Conservation (phyloP, 495 filamentous ascomycete species). For the Rhizodiscina lignyota region DNA sequence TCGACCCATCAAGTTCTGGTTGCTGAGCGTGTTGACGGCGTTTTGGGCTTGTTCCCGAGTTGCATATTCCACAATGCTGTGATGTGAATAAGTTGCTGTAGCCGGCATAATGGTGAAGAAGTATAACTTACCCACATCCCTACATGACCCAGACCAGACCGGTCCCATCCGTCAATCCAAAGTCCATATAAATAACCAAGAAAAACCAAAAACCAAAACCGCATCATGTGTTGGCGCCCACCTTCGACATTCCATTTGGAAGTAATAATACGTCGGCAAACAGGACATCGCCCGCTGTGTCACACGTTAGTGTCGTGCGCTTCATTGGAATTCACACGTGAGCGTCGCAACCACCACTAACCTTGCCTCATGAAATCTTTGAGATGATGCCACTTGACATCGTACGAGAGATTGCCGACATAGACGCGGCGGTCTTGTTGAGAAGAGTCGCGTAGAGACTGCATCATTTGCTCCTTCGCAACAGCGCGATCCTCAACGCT, state of each 20-base stretch:
- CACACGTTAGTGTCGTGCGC: no score
- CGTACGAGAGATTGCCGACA: constrained; percentile 95
- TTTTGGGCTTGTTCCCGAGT: constrained; percentile 97
- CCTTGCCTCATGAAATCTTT: constrained; percentile 99
- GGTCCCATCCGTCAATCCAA: constrained; percentile 99
- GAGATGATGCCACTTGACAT: constrained; percentile 99
- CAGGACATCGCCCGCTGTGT: constrained; percentile 90
- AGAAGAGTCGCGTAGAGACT: constrained; percentile 76
- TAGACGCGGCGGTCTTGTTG: constrained; percentile 99
- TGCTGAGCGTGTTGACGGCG: constrained; percentile 95
- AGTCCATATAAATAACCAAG: constrained; percentile 57
- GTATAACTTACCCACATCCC: constrained; percentile 93
- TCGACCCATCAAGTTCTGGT: constrained; percentile 94
- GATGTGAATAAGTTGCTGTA: background rate
- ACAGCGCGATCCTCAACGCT: constrained; percentile 68
- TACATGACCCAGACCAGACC: constrained; percentile 76
- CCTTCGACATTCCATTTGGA: constrained; percentile 99
- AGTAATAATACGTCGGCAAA: constrained; percentile 99
- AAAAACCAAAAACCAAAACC: constrained; percentile 61
- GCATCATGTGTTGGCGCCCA: constrained; percentile 83
- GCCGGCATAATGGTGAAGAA: background rate
- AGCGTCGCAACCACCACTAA: constrained; percentile 36
- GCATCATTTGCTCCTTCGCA: constrained; percentile 91
- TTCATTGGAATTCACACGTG: no score
- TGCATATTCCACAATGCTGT: constrained; percentile 99